These are phyloP conservation scores for Phytophthora cactorum DNA, from an alignment of 352 stramenopile species.

Conservation along the genomic window DNA sequence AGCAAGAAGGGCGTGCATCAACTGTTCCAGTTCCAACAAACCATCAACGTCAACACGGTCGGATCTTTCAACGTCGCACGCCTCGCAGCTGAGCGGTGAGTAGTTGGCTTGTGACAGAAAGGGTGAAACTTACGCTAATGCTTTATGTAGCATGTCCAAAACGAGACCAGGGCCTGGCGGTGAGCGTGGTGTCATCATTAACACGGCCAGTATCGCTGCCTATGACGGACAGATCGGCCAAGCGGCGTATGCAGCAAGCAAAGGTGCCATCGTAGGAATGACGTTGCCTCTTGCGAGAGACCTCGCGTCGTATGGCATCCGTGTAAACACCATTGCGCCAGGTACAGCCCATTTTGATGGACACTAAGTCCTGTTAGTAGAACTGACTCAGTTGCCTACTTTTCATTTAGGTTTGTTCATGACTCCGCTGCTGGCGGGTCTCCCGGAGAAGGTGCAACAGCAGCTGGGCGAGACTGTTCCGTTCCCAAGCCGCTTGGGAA, in stretches of 20 bases:
- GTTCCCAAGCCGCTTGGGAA: slow-evolving; percentile 95
- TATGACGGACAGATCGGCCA: slow-evolving; percentile 98
- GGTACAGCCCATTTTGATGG: slow-evolving; percentile 38
- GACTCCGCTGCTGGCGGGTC: slow-evolving; percentile 95
- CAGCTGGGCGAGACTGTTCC: slow-evolving; percentile 94
- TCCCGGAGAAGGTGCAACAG: slow-evolving; percentile 95
- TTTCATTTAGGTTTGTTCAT: slow-evolving; percentile 91
- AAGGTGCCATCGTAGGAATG: slow-evolving; percentile 97
- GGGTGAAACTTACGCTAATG: slow-evolving; percentile 1
- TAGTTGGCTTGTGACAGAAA: neutral
- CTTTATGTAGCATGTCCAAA: slow-evolving; percentile 84
- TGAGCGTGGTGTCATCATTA: slow-evolving; percentile 97
- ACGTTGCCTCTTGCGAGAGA: slow-evolving; percentile 97
- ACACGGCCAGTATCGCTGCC: slow-evolving; percentile 98
- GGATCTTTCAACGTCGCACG: slow-evolving; percentile 98
- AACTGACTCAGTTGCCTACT: neutral
- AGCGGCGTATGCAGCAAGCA: slow-evolving; percentile 96
- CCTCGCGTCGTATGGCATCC: slow-evolving; percentile 93
- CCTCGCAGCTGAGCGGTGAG: slow-evolving; percentile 93
- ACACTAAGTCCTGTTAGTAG: neutral
- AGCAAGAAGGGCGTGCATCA: slow-evolving; percentile 92
- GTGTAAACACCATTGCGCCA: slow-evolving; percentile 97
- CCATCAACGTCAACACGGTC: slow-evolving; percentile 96
- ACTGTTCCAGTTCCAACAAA: slow-evolving; percentile 93
- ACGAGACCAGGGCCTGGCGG: slow-evolving; percentile 69